Conservation (phyloP, 768 basidiomycete genomes). For the Calocera viscosa region DNA sequence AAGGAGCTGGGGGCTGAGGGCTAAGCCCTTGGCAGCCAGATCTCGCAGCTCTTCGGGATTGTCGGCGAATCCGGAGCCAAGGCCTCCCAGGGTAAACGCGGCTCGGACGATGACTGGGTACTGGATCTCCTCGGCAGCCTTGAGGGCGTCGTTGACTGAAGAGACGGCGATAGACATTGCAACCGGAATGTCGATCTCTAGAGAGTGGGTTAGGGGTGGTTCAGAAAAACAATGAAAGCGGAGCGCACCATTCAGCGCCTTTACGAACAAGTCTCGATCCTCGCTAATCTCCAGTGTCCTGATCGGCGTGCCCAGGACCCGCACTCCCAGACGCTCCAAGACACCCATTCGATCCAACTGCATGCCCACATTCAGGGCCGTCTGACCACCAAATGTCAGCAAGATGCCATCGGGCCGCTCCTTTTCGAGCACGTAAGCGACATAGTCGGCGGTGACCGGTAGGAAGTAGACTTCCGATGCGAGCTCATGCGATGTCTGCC, state of each 20-base stretch:
- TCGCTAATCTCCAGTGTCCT: constrained; percentile 92
- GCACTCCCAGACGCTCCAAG: constrained; percentile 79
- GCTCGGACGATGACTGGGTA: constrained; percentile 96
- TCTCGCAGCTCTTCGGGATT: constrained; percentile 90
- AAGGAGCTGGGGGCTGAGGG: constrained; percentile 85
- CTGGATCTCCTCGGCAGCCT: constrained; percentile 80
- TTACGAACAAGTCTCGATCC: constrained; percentile 88
- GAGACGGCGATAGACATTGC: constrained; percentile 95
- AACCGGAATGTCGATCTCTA: constrained; percentile 93
- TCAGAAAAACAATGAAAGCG: not conserved
- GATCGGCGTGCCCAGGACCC: constrained; percentile 91
- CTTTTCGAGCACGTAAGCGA: constrained; percentile 96
- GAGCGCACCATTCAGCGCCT: constrained; percentile 86
- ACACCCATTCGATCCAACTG: constrained; percentile 94
- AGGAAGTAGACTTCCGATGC: constrained; percentile 96
- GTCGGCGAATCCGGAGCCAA: constrained; percentile 95
- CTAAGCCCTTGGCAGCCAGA: constrained; percentile 79
- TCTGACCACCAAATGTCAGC: constrained; percentile 96
- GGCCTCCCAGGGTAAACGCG: constrained; percentile 94
- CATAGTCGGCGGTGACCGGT: constrained; percentile 92
- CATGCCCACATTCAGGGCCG: constrained; percentile 94
- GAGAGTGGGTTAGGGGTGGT: not conserved
- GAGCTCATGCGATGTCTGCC: constrained; percentile 96
- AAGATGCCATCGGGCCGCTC: constrained; percentile 95
- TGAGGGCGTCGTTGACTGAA: constrained; percentile 82